These are phyloP conservation scores for Termitomyces sp. DNA, from an alignment of 768 basidiomycete species.

Conservation along the genomic window DNA sequence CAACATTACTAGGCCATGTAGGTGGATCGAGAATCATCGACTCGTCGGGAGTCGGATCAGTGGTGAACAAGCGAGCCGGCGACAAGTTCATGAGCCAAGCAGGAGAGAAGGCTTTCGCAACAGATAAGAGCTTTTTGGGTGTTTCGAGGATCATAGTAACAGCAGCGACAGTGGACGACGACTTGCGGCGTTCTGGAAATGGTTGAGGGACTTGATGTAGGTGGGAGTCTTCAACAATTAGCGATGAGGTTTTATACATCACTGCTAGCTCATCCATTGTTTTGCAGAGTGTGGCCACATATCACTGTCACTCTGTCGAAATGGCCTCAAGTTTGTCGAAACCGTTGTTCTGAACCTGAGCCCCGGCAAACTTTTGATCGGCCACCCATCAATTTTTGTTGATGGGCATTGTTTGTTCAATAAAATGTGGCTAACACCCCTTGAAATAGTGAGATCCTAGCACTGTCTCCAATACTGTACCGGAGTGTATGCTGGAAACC, in stretches of 20 bases:
- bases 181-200: not conserved
- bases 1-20: conserved; percentile 2
- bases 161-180: not conserved
- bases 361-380: too few relatives aligned
- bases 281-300: not conserved
- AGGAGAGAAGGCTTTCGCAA: conserved; percentile 4
- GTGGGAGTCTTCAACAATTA: too few relatives aligned
- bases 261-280: not conserved
- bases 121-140: conserved; percentile 10
- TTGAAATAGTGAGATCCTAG: too few relatives aligned
- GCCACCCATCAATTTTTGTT: too few relatives aligned
- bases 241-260: not conserved
- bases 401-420: too few relatives aligned
- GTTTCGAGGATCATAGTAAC: conserved; percentile 4
- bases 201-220: not conserved
- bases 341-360: too few relatives aligned
- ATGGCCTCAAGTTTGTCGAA: too few relatives aligned
- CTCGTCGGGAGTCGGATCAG: not conserved
- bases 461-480: too few relatives aligned
- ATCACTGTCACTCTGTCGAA: too few relatives aligned
- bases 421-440: too few relatives aligned
- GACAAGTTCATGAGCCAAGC: conserved; percentile 5
- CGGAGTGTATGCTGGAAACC: too few relatives aligned
- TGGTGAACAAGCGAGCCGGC: conserved; percentile 7
- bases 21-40: conserved; percentile 3